Base-by-base conservation (phyloP, 495 filamentous ascomycete species). In the Xylaria sp. region DNA sequence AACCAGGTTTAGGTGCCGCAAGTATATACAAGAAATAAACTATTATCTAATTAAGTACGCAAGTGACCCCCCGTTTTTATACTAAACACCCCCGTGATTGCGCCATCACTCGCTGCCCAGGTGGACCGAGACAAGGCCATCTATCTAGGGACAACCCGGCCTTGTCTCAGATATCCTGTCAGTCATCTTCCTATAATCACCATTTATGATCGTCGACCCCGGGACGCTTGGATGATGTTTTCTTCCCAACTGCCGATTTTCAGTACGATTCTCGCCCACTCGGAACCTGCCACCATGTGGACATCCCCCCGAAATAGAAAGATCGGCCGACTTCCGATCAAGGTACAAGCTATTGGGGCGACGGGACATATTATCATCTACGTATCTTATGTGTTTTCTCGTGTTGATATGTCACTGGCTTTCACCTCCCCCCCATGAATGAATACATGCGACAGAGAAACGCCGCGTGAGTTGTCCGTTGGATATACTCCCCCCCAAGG, bases 141-240 rank as follows among this genome's bases (percentile, higher is more conserved):
- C 35, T n/a, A n/a, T n/a, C n/a, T n/a, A 62, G 59, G 59, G 59
- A 21, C 59, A 35, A 41, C 35, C 58, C 58, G 58, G n/a, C 19
- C 3, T 41, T 21, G n/a, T 61, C 58, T 61, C 37, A 61, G 58
- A 37, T 61, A 9, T 7, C 29, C 11, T 41, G 15, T 46, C 40
- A 19, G 3, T 44, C 37, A 46, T 33, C 11, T 26, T 11, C 0
- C 12, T 15, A 40, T 35, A 24, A 40, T 41, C 21, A 2, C 37
- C 58, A 26, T 31, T 41, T 41, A 41, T 41, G 35, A 61, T 61
- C 35, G 19, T 24, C 58, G 11, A 26, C 35, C 58, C 37, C 15
- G 17, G 9, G 5, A 26, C 35, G 35, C 37, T 24, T 21, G 9
- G 5, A 15, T 29, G 50, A 55, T 24, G 29, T 33, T 59, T 37